Percentiles rank a stretch among this genome's conserved stretches.
phyloP scores from a whole-genome alignment of 257 asterid species.

The Solanum sejunctum region DNA sequence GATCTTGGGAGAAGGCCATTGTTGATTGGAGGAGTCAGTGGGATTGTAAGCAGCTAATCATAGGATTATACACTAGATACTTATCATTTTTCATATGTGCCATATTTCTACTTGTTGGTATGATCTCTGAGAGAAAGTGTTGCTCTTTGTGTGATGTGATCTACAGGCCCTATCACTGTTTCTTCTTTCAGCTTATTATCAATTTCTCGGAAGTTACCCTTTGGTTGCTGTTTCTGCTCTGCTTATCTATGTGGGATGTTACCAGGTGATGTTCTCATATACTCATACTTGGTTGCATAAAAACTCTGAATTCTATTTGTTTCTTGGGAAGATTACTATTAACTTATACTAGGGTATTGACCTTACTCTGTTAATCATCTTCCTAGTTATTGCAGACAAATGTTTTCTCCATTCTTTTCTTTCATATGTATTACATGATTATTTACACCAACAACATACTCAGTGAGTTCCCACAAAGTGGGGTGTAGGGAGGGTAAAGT shows the following conservation, averaged over 20 bases:
- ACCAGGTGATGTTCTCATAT: constrained; percentile 49
- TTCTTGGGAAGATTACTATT: background rate
- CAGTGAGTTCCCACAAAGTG: too few relatives aligned
- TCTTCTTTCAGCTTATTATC: constrained; percentile 93
- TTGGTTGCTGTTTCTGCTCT: constrained; percentile 83
- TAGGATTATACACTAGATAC: background rate
- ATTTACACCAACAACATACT: too few relatives aligned
- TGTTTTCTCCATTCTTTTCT: background rate
- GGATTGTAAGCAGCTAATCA: constrained; percentile 55
- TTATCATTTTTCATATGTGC: background rate
- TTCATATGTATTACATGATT: background rate
- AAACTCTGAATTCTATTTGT: background rate
- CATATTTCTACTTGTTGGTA: background rate
- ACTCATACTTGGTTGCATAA: background rate
- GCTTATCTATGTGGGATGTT: constrained; percentile 93
- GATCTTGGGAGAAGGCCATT: constrained; percentile 94
- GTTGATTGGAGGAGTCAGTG: constrained; percentile 74
- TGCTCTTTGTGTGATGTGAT: background rate
- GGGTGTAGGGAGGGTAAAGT: too few relatives aligned
- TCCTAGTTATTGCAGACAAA: background rate
- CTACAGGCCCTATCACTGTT: constrained; percentile 73
- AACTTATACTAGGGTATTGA: background rate
- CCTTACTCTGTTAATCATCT: background rate
- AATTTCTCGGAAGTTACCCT: constrained; percentile 74
- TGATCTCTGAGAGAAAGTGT: background rate